A percentile compares a stretch with the other conserved stretches of the same genome.
Evolutionary conservation across 2,329 filamentous ascomycete species (phyloP).

Genomic region (Intubia oerlemansii): DNA sequence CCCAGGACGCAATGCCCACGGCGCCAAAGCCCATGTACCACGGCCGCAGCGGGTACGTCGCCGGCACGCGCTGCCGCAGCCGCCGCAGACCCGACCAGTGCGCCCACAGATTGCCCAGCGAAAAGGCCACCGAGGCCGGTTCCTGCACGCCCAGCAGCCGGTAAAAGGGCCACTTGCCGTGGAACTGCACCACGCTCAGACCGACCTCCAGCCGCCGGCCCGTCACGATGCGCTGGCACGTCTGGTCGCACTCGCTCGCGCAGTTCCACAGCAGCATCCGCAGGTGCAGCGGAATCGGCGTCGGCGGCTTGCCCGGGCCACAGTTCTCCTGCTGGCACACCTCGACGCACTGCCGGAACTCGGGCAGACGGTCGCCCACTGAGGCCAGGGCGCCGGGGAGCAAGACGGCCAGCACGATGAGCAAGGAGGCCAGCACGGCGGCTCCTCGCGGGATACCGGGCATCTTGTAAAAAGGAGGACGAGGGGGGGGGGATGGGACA

Average conservation of each 20-base stretch:
- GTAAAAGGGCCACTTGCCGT: slow-evolving; percentile 96
- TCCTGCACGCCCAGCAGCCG: slow-evolving; percentile 87
- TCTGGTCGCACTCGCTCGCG: slow-evolving; percentile 88
- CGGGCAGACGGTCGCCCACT: slow-evolving; percentile 62
- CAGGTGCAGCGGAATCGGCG: slow-evolving; percentile 55
- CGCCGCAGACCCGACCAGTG: slow-evolving; percentile 58
- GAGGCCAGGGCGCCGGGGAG: slow-evolving; percentile 42
- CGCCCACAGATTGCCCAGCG: slow-evolving; percentile 71
- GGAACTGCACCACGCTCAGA: slow-evolving; percentile 66
- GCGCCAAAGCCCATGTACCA: slow-evolving; percentile 69
- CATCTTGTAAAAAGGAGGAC: too few relatives aligned
- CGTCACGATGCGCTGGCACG: slow-evolving; percentile 88
- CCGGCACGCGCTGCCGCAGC: slow-evolving; percentile 48
- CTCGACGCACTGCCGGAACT: slow-evolving; percentile 72
- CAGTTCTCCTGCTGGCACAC: slow-evolving; percentile 70
- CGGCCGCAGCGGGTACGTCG: slow-evolving; percentile 50
- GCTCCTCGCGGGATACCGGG: too few relatives aligned
- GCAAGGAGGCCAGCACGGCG: too few relatives aligned
- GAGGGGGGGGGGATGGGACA: too few relatives aligned
- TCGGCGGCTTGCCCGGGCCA: slow-evolving; percentile 31
- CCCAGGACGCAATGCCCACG: slow-evolving; percentile 66
- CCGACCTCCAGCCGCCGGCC: slow-evolving; percentile 41
- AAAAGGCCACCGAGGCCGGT: slow-evolving; percentile 84
- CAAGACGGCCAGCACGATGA: too few relatives aligned
- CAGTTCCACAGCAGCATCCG: slow-evolving; percentile 85